phyloP scores from a whole-genome alignment of 495 filamentous ascomycete species.

The Aspergillus steynii region DNA sequence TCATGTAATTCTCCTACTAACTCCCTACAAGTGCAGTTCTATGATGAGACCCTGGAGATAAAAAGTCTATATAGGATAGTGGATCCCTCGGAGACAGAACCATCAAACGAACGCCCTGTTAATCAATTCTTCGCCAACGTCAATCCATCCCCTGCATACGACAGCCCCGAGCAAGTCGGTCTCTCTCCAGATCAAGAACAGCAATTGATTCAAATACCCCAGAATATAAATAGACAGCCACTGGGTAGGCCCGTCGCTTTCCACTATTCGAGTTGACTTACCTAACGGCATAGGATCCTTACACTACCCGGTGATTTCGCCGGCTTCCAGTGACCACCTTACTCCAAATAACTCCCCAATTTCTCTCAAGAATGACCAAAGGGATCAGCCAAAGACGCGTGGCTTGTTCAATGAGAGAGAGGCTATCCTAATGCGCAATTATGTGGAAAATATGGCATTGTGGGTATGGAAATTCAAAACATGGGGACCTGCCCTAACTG shows the following conservation, averaged over 20 bases:
- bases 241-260: background rate
- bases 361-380: background rate
- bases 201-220: background rate
- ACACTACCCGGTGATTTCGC: background rate
- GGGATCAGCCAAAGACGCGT: background rate
- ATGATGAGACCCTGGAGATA: constrained; percentile 27
- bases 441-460: constrained; percentile 34
- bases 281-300: background rate
- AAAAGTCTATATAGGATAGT: constrained; percentile 5
- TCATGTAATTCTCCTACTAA: constrained; percentile 5
- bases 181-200: background rate
- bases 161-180: background rate
- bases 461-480: constrained; percentile 22
- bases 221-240: background rate
- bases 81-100: background rate
- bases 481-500: background rate
- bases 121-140: background rate
- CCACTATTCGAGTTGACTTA: background rate
- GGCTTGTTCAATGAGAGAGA: constrained; percentile 21
- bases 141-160: background rate
- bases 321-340: background rate
- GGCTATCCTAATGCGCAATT: constrained; percentile 29
- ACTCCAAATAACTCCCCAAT: background rate
- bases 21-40: constrained; percentile 21
- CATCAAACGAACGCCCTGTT: background rate